These are phyloP conservation scores for Komagataea norvegica DNA, from an alignment of 1,139 yeast species.

Conservation along the genomic window DNA sequence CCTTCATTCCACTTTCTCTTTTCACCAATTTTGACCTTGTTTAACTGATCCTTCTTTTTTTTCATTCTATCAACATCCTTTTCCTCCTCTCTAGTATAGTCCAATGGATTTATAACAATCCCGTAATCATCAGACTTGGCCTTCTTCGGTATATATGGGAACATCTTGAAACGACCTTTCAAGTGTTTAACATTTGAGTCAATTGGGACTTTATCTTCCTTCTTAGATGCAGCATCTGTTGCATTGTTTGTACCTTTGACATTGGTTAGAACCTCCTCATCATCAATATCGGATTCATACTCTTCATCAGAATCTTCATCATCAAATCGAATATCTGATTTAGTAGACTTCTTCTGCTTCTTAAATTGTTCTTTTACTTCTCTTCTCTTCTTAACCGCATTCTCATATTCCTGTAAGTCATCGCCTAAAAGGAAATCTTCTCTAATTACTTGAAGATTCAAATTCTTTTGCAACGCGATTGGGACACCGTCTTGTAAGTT, in stretches of 20 bases:
- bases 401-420: constrained; percentile 47
- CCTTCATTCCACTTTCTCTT: constrained; percentile 27
- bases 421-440: constrained; percentile 49
- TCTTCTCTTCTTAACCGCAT: constrained; percentile 39
- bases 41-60: constrained; percentile 14
- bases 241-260: background rate
- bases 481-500: constrained; percentile 53
- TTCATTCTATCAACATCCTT: constrained; percentile 25
- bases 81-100: constrained; percentile 60
- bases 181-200: constrained; percentile 65
- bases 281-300: constrained; percentile 24
- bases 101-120: constrained; percentile 56
- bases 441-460: constrained; percentile 33
- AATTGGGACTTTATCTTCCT: constrained; percentile 28
- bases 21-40: constrained; percentile 25
- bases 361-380: constrained; percentile 26
- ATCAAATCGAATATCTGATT: constrained; percentile 30
- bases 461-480: constrained; percentile 44
- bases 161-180: constrained; percentile 67
- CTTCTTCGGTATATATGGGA: constrained; percentile 60
- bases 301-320: constrained; percentile 31
- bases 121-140: constrained; percentile 83
- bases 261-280: constrained; percentile 21
- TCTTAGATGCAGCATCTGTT: constrained; percentile 15
- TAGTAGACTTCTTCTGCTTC: constrained; percentile 24